Evolutionary conservation across 768 basidiomycete genomes (phyloP), one percentile per base, ranked within the genome.

Genomic region (Coprinopsis cinerea): DNA sequence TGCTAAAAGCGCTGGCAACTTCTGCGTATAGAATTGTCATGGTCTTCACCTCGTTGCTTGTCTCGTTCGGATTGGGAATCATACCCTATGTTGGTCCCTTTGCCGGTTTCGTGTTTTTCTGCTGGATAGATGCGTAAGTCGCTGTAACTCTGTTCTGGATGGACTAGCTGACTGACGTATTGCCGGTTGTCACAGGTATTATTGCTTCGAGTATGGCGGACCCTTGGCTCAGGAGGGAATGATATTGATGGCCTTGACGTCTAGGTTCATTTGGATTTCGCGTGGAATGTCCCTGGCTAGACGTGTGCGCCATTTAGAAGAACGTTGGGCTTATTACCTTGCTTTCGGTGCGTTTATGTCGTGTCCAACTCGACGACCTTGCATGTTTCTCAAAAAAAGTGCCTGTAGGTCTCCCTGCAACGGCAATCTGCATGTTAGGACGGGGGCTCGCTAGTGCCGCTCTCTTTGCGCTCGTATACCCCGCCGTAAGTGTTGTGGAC

Each of bases 301-400:
- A 13, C 72, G 89, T 48, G 78, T 92, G 40, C 69, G 82, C 42
- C 78, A 86, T 61, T 69, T 92, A 17, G 92, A 94, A 66, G 88
- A 92, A 64, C 78, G 90, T 35, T 94, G 92, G 92, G 78, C 85
- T 1, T 94, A 93, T 66, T 90, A 83, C 60, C 75, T 92, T 51
- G 85, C 85, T 3, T 94, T 92, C 55, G 92, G 92, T 76, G 44
- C 27, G 71, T 59, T 40, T 13, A 32, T 47, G 22, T 53, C 47
- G 15, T 27, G 10, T 39, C 24, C 15, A 48, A 28, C 27, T 13
- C 20, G 43, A 18, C 4, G n/a, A 24, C 43, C 47, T 2, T 44
- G 17, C 28, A 35, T 46, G 4, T 48, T 48, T n/a, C 20, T 34
- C 14, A 45, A 24, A n/a, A n/a, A n/a, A n/a, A 11, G 43, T 51